phyloP scores from a whole-genome alignment of 73 alveolate species.

The Paramecium sexaurelia region DNA sequence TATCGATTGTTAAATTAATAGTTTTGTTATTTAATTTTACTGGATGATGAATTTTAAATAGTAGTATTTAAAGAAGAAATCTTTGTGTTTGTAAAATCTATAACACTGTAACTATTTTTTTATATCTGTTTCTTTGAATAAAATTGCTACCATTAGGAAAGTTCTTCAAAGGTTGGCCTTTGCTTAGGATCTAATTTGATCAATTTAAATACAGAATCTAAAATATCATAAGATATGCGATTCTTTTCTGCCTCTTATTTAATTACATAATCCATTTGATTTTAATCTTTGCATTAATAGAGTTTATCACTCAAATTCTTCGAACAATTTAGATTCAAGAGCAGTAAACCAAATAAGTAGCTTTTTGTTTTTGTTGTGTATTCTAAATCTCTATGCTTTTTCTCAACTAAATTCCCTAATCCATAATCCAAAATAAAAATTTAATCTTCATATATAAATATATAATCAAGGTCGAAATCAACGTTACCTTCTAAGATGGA shows the following conservation, averaged over 20 bases:
- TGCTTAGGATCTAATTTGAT: background rate
- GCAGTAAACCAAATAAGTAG: background rate
- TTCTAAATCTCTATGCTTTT: background rate
- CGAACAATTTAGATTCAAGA: background rate
- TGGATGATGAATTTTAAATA: background rate
- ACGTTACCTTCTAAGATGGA: background rate
- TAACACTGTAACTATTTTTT: background rate
- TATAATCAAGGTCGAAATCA: background rate
- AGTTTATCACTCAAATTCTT: background rate
- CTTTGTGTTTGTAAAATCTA: background rate
- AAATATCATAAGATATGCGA: background rate
- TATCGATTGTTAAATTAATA: background rate
- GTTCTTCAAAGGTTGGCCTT: background rate
- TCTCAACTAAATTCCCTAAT: background rate
- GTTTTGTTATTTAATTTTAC: background rate
- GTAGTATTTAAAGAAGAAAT: background rate
- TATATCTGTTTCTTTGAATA: background rate
- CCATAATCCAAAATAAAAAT: constrained; percentile 17
- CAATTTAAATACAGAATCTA: background rate
- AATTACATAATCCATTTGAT: background rate
- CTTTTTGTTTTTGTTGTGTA: background rate
- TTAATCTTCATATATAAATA: background rate
- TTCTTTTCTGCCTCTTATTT: background rate
- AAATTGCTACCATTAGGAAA: background rate
- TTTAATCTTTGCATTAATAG: background rate